These are phyloP conservation scores for Lepidium aucheri DNA, from an alignment of 345 rosid genomes.

Conservation along the genomic window DNA sequence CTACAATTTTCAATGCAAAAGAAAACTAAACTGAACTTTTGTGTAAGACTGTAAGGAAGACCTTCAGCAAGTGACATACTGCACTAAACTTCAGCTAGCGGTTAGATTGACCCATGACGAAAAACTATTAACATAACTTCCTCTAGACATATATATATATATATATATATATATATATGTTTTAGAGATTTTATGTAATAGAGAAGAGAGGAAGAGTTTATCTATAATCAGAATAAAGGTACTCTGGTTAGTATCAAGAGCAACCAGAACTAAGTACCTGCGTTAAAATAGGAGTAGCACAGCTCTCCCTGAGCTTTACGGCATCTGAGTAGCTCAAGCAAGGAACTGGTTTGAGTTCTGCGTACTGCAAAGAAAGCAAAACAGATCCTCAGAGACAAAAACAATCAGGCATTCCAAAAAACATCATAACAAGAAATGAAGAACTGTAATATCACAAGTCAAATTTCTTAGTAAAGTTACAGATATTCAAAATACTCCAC, in stretches of 20 bases:
- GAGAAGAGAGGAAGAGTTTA: background rate
- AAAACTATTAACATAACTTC: background rate
- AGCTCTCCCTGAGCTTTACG: conserved; percentile 52
- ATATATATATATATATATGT: too few relatives aligned
- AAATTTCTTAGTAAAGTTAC: background rate
- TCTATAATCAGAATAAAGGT: background rate
- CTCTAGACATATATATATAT: background rate
- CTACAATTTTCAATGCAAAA: background rate
- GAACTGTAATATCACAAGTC: background rate
- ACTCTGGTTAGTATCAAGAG: background rate
- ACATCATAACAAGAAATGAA: background rate
- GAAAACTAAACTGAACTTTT: background rate
- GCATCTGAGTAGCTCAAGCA: conserved; percentile 86
- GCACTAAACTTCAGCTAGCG: background rate
- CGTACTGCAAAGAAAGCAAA: conserved; percentile 52
- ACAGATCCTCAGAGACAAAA: background rate
- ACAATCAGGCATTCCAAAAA: background rate
- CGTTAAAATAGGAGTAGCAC: conserved; percentile 78
- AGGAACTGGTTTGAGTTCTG: conserved; percentile 93
- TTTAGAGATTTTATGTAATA: background rate
- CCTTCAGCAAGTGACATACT: background rate
- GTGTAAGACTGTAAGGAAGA: background rate
- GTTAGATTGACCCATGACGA: background rate
- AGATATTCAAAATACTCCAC: background rate
- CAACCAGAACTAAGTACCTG: conserved; percentile 45